Base-by-base conservation (phyloP, 2,329 filamentous ascomycete species). In the Ceratocystis huliohia region DNA sequence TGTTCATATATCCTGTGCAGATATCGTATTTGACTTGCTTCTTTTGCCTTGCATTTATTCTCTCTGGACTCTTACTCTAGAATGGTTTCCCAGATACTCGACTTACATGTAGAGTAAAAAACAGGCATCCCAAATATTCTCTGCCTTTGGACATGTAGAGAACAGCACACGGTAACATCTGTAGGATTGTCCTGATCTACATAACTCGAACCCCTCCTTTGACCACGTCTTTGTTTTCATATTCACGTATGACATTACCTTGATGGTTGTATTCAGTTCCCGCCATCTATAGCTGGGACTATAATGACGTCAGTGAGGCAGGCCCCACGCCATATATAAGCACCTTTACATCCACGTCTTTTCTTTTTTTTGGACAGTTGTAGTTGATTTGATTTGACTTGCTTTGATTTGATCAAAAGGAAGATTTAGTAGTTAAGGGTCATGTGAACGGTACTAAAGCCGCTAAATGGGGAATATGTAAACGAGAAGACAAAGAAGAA, bases 401-500 rank as follows among this genome's bases (percentile, higher is more conserved):
- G 33, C 33, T 67, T 67, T 62, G 57, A 67, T 61, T 67, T 67
- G 44, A 57, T 57, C 53, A 50, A 50, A 46, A 63, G 48, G 22
- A 53, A 67, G 53, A 67, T 61, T 63, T 64, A 56, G 33, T 37
- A 37, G 33, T 37, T 37, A 37, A 37, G 59, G 41, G 59, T 41
- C 45, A 37, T 37, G 59, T 30, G 65, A 56, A 63, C 48, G 53
- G 53, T 28, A 65, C 63, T 57, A 65, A 44, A 63, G 61, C 61
- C 61, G 44, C 61, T 46, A 63, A 63, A 44, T 62, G 59, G 56
- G 37, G 45, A 59, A 56, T 37, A 67, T 41, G 56, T 62, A 65
- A 48, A 59, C 61, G 50, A 67, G 44, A 65, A 67, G 66, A 63
- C 53, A 65, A 57, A 33, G 59, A 67, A 48, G 63, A 41, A 53